These are phyloP conservation scores for Penicillium angulare DNA, from an alignment of 495 filamentous ascomycete species.

Conservation along the genomic window DNA sequence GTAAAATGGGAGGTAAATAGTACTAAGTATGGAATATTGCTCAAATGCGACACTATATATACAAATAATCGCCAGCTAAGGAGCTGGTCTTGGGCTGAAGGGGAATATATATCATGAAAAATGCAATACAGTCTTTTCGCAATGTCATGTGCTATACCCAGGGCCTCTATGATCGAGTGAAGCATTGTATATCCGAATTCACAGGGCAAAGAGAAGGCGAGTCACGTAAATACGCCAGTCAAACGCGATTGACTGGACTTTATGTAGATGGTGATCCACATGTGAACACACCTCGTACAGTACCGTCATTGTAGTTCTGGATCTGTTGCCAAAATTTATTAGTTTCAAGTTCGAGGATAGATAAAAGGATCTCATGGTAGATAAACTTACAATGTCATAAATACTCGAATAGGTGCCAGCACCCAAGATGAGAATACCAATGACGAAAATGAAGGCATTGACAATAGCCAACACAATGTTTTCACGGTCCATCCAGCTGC, in stretches of 20 bases:
- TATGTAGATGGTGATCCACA: conserved; percentile 23
- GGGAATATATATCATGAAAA: not conserved
- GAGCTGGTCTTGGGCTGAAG: not conserved
- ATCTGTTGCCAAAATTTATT: conserved; percentile 25
- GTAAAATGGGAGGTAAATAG: too few species aligned
- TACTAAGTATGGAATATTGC: too few species aligned
- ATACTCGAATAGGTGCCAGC: conserved; percentile 57
- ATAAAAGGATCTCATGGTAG: not conserved
- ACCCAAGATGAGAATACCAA: conserved; percentile 51
- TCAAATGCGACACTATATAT: too few species aligned
- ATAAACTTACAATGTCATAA: conserved; percentile 54
- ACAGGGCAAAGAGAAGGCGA: not conserved
- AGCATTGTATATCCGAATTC: too few species aligned
- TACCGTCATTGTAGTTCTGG: conserved; percentile 40
- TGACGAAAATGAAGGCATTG: conserved; percentile 25
- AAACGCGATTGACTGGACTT: too few species aligned
- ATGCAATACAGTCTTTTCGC: conserved; percentile 1
- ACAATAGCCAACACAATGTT: conserved; percentile 21
- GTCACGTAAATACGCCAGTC: too few species aligned
- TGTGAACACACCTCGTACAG: conserved; percentile 48
- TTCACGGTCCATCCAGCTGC: conserved; percentile 35
- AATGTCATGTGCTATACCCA: not conserved
- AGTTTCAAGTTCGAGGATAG: not conserved
- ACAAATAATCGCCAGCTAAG: too few species aligned
- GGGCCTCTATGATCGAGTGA: not conserved